These are phyloP conservation scores for Citrullus mucosospermus DNA, from an alignment of 306 rosid species.

Conservation along the genomic window DNA sequence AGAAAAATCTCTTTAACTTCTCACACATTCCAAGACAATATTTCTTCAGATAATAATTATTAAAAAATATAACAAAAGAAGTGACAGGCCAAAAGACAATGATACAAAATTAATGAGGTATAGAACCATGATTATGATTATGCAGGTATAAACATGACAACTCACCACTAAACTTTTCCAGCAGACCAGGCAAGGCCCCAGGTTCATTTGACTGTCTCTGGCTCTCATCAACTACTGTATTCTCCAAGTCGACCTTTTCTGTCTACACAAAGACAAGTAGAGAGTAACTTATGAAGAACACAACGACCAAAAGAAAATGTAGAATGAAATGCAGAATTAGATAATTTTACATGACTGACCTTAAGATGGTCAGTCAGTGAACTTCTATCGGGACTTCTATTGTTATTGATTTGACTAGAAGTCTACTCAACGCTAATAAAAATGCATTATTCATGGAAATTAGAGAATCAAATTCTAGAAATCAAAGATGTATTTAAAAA, in stretches of 20 bases:
- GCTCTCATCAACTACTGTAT: conserved; percentile 98
- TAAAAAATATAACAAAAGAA: not conserved
- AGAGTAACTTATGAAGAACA: not conserved
- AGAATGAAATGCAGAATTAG: not conserved
- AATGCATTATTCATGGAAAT: not conserved
- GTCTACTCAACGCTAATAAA: conserved; percentile 2
- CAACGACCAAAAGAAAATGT: not conserved
- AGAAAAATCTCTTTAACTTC: not conserved
- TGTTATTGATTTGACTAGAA: not conserved
- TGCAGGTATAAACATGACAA: conserved; percentile 1
- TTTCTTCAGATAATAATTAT: not conserved
- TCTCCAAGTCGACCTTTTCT: conserved; percentile 98
- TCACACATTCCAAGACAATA: not conserved
- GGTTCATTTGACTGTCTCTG: conserved; percentile 73
- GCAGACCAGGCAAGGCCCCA: conserved; percentile 43
- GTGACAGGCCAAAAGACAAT: not conserved
- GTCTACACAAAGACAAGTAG: conserved; percentile 47
- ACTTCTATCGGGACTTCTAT: not conserved
- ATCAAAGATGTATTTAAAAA: not conserved
- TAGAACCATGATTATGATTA: not conserved
- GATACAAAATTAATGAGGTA: not conserved
- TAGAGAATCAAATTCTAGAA: not conserved
- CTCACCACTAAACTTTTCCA: conserved; percentile 80
- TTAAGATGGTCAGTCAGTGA: conserved; percentile 8
- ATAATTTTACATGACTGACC: not conserved